Percentiles rank a stretch among this genome's conserved stretches.
phyloP scores from a whole-genome alignment of 2,329 filamentous ascomycete genomes.

The Blastomyces parvus region DNA sequence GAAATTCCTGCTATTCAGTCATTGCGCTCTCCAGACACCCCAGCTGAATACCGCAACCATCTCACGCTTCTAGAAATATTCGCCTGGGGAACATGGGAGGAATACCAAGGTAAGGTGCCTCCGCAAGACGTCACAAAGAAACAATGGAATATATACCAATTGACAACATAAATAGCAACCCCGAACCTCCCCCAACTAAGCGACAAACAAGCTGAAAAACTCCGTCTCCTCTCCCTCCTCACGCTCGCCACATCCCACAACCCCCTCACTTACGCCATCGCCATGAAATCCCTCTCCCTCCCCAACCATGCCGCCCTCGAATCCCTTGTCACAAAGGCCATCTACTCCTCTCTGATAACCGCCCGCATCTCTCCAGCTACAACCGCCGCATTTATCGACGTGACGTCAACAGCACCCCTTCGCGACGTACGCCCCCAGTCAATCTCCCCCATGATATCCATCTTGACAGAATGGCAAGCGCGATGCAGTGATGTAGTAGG shows the following conservation, averaged over 20 bases:
- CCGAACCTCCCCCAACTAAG: constrained; percentile 61
- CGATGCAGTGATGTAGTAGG: constrained; percentile 65
- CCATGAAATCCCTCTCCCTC: constrained; percentile 60
- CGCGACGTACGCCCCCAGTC: constrained; percentile 72
- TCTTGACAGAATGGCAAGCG: constrained; percentile 65
- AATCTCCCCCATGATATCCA: constrained; percentile 57
- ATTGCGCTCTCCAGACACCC: constrained; percentile 45
- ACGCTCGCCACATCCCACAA: constrained; percentile 60
- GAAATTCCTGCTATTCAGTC: constrained; percentile 67
- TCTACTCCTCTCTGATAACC: constrained; percentile 74
- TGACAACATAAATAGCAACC: constrained; percentile 28
- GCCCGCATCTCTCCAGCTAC: constrained; percentile 86
- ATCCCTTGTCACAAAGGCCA: constrained; percentile 72
- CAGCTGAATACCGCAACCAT: constrained; percentile 54
- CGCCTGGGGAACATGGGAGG: constrained; percentile 78
- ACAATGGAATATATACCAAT: not conserved
- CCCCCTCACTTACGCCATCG: constrained; percentile 62
- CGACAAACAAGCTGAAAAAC: constrained; percentile 66
- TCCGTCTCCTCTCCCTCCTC: constrained; percentile 81
- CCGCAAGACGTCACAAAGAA: constrained; percentile 35
- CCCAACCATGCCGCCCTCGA: constrained; percentile 62
- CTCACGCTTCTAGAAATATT: constrained; percentile 76
- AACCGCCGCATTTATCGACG: constrained; percentile 59
- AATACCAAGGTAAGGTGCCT: constrained; percentile 52
- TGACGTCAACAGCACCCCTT: constrained; percentile 72